Evolutionary conservation across 176 grass and related monocot species (phyloP), one percentile per base, ranked within the genome.

Genomic region (Oryza glumipatula): DNA sequence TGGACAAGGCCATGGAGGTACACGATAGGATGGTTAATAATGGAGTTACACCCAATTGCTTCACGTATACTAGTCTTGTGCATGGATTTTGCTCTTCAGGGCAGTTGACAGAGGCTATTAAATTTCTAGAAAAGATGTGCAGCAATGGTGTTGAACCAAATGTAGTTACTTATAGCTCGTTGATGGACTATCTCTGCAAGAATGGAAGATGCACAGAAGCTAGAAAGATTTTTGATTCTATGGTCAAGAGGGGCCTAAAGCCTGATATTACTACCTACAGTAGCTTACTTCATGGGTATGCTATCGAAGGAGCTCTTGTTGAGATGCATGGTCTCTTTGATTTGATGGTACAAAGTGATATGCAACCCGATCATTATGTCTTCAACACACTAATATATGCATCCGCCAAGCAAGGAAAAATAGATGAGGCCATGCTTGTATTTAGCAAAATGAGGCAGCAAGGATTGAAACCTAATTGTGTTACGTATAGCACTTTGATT

Each of bases 141-240:
- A 1, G 26, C 7, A 12, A 26, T 56, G 43, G 41, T 26, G 16
- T 65, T 23, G 19, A 47, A 21, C 71, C 81, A 4, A 3, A 19
- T 79, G 26, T 83, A n/a, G 6, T 65, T 11, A 83, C 39, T 83
- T 83, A 64, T 24, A 66, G 4, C 14, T 83, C 4, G 30, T 32
- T 32, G 2, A 82, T 85, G 23, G 10, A 44, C 17, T 64, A 39
- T 56, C 51, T 85, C 1, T 88, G 81, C 43, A 88, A 78, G 77
- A 22, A 92, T 1, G 6, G 16, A 16, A 19, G 83, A 78, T 49
- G 6, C 60, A 61, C 3, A 39, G 15, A 88, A 74, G 73, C 47
- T 83, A 58, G 30, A 2, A 51, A 36, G 48, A 32, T 17, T 46
- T 70, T 84, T 15, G 46, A 79, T 88, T 33, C 39, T 11, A 73